phyloP scores from a whole-genome alignment of 2,329 filamentous ascomycete genomes.

The Bimuria novae-zelandiae region DNA sequence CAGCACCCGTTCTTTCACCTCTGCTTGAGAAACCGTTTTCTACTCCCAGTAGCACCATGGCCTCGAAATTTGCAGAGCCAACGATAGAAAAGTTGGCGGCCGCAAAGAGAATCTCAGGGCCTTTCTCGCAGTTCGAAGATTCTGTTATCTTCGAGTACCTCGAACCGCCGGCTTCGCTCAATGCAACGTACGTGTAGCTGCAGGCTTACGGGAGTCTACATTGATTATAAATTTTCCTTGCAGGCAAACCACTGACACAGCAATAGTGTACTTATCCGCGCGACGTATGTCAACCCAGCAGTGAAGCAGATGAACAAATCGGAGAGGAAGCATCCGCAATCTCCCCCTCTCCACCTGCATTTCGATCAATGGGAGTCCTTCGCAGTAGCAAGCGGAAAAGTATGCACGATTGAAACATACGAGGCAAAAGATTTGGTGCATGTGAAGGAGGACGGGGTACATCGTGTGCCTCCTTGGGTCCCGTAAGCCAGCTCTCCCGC shows the following conservation, averaged over 20 bases:
- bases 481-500: conserved; percentile 14
- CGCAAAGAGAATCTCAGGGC: conserved; percentile 15
- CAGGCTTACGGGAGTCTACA: too few relatives aligned
- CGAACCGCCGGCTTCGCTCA: conserved; percentile 12
- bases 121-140: conserved; percentile 11
- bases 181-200: conserved; percentile 21
- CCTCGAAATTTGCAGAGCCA: not conserved
- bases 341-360: conserved; percentile 23
- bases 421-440: conserved; percentile 10
- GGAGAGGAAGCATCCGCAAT: conserved; percentile 19
- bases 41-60: not conserved
- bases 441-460: conserved; percentile 2
- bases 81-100: conserved; percentile 5
- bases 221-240: too few relatives aligned
- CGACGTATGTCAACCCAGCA: conserved; percentile 13
- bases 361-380: conserved; percentile 24
- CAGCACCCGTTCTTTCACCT: too few relatives aligned
- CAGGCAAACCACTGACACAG: too few relatives aligned
- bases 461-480: conserved; percentile 16
- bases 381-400: conserved; percentile 12
- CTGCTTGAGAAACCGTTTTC: too few relatives aligned
- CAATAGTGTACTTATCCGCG: conserved; percentile 19
- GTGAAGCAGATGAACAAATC: not conserved
- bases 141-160: conserved; percentile 21
- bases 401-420: conserved; percentile 18